A percentile compares a stretch with the other conserved stretches of the same genome.
These are phyloP conservation scores for Annona cherimola DNA, from an alignment of 164 flowering plant genomes.

Conservation along the genomic window DNA sequence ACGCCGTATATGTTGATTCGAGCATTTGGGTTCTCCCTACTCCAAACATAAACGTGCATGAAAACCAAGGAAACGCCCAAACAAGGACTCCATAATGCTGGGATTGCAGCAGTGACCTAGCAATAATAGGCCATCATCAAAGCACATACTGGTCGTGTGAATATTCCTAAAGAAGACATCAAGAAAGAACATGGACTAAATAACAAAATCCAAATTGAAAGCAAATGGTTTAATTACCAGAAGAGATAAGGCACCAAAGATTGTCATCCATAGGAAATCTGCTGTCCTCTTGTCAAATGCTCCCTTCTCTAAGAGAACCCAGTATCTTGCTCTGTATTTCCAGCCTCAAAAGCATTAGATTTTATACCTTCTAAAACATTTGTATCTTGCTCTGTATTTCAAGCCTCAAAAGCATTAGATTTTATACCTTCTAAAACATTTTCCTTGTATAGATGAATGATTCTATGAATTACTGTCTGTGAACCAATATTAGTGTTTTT, in stretches of 20 bases:
- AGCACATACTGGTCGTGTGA: background rate
- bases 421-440: too few relatives aligned
- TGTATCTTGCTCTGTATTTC: conserved; percentile 39
- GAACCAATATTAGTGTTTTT: background rate
- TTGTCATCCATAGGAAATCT: conserved; percentile 55
- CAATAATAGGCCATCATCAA: background rate
- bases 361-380: too few relatives aligned
- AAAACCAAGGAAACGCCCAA: conserved; percentile 47
- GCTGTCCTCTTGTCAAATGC: conserved; percentile 58
- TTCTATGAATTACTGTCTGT: background rate
- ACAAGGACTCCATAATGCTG: conserved; percentile 31
- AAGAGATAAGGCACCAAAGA: conserved; percentile 47
- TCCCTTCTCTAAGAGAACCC: conserved; percentile 51
- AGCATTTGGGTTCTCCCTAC: conserved; percentile 54
- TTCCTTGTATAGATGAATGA: too few relatives aligned
- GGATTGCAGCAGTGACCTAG: conserved; percentile 41
- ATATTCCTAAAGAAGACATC: background rate
- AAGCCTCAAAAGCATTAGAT: conserved; percentile 3
- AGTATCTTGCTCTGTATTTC: conserved; percentile 41
- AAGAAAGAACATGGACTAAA: background rate
- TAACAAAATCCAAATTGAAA: background rate
- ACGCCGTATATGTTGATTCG: conserved; percentile 41
- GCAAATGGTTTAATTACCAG: conserved; percentile 28
- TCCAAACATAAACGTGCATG: conserved; percentile 58
- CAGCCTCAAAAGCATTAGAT: conserved; percentile 2